Evolutionary conservation across 2,329 filamentous ascomycete genomes (phyloP).

Genomic region (Pseudopyricularia cyperi): DNA sequence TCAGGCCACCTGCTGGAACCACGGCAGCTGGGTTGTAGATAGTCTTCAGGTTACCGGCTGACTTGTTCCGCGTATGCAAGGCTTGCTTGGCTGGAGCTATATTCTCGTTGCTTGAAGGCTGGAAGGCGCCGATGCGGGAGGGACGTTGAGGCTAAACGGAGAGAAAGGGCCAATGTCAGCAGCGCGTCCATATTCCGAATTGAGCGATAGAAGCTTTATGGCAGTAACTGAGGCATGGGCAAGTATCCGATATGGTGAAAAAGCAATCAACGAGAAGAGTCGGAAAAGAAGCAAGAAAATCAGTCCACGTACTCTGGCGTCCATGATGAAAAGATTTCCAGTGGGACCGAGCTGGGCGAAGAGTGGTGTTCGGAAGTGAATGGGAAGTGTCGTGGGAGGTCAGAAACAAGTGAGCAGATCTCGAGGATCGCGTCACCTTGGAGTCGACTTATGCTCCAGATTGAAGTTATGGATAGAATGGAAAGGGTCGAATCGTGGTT

Average conservation of each 20-base stretch:
- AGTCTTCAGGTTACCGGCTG: slow-evolving; percentile 46
- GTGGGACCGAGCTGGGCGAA: not conserved
- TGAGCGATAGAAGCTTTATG: not conserved
- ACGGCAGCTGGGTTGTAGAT: slow-evolving; percentile 18
- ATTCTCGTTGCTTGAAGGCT: slow-evolving; percentile 52
- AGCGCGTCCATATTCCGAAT: not conserved
- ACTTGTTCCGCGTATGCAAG: slow-evolving; percentile 74
- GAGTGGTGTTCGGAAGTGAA: not conserved
- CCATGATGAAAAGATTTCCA: slow-evolving; percentile 16
- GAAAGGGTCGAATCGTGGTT: not conserved
- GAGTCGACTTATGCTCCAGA: not conserved
- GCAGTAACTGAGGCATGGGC: not conserved
- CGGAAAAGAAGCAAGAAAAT: not conserved
- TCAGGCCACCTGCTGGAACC: slow-evolving; percentile 36
- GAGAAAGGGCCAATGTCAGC: not conserved
- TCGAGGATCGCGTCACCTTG: not conserved
- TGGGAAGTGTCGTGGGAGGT: not conserved
- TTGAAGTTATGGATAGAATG: not conserved
- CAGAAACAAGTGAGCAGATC: not conserved
- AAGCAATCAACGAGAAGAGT: not conserved
- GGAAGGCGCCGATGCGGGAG: slow-evolving; percentile 30
- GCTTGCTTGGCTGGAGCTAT: slow-evolving; percentile 40
- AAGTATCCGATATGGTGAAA: not conserved
- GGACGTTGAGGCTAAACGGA: slow-evolving; percentile 53
- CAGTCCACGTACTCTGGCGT: slow-evolving; percentile 23